phyloP scores from a whole-genome alignment of 768 basidiomycete genomes.

The Lactarius vividus region DNA sequence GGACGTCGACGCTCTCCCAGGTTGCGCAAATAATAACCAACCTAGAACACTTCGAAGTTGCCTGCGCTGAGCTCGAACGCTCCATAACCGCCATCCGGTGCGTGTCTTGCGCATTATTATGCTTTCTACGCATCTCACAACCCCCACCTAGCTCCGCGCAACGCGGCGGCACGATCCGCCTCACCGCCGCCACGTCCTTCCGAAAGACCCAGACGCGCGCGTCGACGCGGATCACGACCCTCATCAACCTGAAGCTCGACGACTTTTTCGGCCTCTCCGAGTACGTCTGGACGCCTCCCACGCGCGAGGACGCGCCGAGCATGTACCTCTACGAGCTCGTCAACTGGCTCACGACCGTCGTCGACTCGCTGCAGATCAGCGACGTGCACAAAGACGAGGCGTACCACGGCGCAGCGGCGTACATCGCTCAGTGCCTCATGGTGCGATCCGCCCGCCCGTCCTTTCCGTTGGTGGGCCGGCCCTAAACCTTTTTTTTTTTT shows the following conservation, averaged over 20 bases:
- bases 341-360: constrained; percentile 94
- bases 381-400: constrained; percentile 86
- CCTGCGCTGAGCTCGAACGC: constrained; percentile 80
- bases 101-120: constrained; percentile 22
- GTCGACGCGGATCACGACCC: constrained; percentile 67
- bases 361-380: constrained; percentile 84
- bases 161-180: constrained; percentile 74
- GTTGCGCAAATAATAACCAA: constrained; percentile 93
- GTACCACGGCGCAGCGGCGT: constrained; percentile 82
- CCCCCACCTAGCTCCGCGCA: constrained; percentile 63
- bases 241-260: constrained; percentile 90
- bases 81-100: constrained; percentile 82
- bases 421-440: constrained; percentile 86
- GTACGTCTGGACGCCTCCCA: constrained; percentile 86
- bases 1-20: constrained; percentile 80
- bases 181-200: constrained; percentile 64
- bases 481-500: neutral
- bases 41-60: constrained; percentile 85
- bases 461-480: no score
- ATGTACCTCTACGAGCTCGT: constrained; percentile 94
- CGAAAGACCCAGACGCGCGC: constrained; percentile 65
- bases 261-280: constrained; percentile 95
- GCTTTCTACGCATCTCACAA: neutral
- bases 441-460: constrained; percentile 44
- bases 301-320: constrained; percentile 75